phyloP scores from a whole-genome alignment of 768 basidiomycete species.

The Calvatia gigantea region DNA sequence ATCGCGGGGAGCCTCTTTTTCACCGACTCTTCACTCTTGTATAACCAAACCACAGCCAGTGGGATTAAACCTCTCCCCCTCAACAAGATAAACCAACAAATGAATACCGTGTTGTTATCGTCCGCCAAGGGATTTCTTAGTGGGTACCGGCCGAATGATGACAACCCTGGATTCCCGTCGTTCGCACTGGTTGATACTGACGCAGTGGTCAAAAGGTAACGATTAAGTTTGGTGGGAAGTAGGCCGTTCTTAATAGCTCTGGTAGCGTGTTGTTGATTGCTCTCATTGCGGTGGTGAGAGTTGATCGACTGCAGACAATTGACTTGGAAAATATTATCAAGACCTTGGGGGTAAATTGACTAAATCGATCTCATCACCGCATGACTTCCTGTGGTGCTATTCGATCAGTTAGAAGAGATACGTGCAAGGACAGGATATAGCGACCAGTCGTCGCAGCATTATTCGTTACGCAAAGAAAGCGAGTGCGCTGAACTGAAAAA shows the following conservation, averaged over 20 bases:
- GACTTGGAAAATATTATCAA: not conserved
- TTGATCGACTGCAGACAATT: not conserved
- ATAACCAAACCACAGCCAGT: not conserved
- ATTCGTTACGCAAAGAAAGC: too few relatives aligned
- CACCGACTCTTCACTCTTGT: not conserved
- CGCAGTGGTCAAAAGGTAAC: not conserved
- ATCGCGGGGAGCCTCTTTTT: not conserved
- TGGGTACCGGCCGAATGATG: not conserved
- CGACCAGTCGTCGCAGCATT: too few relatives aligned
- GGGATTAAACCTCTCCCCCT: slow-evolving; percentile 1
- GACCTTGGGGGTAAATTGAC: not conserved
- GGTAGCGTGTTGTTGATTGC: not conserved
- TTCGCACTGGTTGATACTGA: not conserved
- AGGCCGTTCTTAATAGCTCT: not conserved
- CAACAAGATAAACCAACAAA: not conserved
- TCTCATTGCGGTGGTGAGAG: not conserved
- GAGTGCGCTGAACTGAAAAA: too few relatives aligned
- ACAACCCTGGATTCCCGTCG: not conserved
- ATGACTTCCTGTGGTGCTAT: too few relatives aligned
- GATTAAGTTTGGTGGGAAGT: not conserved
- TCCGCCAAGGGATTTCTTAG: slow-evolving; percentile 1
- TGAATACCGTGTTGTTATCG: not conserved
- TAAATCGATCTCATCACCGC: not conserved
- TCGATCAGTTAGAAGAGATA: too few relatives aligned
- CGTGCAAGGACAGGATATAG: too few relatives aligned